A percentile compares a stretch with the other conserved stretches of the same genome.
Conservation (phyloP, 2,329 filamentous ascomycete genomes). For the Immersiporthe knoxdaviesiana region DNA sequence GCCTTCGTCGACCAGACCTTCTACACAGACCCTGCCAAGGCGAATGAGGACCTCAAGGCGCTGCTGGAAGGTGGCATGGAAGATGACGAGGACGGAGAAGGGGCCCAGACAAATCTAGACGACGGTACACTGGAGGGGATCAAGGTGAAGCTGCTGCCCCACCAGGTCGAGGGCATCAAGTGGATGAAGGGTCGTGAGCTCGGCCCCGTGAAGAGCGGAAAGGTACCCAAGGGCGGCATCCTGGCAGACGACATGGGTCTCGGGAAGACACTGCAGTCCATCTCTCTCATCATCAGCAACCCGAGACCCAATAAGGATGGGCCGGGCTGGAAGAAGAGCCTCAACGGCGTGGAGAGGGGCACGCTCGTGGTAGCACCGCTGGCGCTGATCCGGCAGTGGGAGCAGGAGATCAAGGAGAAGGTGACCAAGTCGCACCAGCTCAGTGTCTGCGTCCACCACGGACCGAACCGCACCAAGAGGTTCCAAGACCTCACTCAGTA, state of each 20-base stretch:
- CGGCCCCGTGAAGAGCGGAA: conserved; percentile 79
- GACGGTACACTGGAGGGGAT: conserved; percentile 72
- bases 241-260: conserved; percentile 97
- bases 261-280: conserved; percentile 93
- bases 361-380: conserved; percentile 93
- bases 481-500: conserved; percentile 78
- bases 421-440: conserved; percentile 71
- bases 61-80: conserved; percentile 82
- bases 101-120: conserved; percentile 45
- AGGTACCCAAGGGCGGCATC: conserved; percentile 87
- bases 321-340: conserved; percentile 68
- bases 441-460: conserved; percentile 88
- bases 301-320: conserved; percentile 66
- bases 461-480: conserved; percentile 79
- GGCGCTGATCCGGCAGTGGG: conserved; percentile 96
- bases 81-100: conserved; percentile 65
- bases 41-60: conserved; percentile 77
- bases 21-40: conserved; percentile 73
- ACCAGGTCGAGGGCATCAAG: conserved; percentile 89
- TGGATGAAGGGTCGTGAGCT: conserved; percentile 97
- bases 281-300: conserved; percentile 85
- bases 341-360: conserved; percentile 70
- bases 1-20: conserved; percentile 50
- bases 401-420: conserved; percentile 86
- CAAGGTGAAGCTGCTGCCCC: conserved; percentile 84